Evolutionary conservation across 148 eudicot species (phyloP), one percentile per base, ranked within the genome.

Genomic region (Rhododendron henanense): DNA sequence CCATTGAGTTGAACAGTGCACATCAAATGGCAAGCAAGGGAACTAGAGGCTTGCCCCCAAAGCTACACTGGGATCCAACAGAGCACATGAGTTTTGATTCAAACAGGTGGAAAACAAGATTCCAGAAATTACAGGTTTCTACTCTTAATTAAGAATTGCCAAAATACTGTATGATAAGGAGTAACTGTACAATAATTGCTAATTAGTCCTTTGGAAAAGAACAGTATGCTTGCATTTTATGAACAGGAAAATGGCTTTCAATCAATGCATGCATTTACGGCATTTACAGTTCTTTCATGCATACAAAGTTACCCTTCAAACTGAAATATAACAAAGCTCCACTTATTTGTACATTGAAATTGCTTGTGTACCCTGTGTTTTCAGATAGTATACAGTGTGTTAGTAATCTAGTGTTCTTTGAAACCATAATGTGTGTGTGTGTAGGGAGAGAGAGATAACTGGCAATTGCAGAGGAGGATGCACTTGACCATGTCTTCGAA

Each of bases 401-500:
- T 5, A 19, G 63, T 5, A 18, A 57, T 57, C 5, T 55, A 61
- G 67, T 61, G 10, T 61, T 21, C 4, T 61, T 19, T 21, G 3
- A 10, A 69, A 11, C 37, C 75, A 69, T 67, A 7, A 23, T 65
- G 73, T 65, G 31, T 67, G 35, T 67, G 74, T 67, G 35, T 0
- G 31, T 0, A 77, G 85, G 51, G 47, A 23, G 78, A 65, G 79
- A 67, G 67, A 79, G 78, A 90, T 89, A 59, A 92, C 94, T 89
- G 94, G 92, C 94, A 90, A 75, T 90, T 94, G 90, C 96, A 93
- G 59, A 95, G 88, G 76, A 95, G 95, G 5, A 94, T 91, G 83
- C 94, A 91, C 91, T 95, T 95, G 76, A 94, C 92, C 94, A 95
- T 91, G 87, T 95, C 98, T 87, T 95, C 98, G 69, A 95, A 95